A percentile compares a stretch with the other conserved stretches of the same genome.
phyloP scores from a whole-genome alignment of 257 asterid species.

The Solanum verrucosum region DNA sequence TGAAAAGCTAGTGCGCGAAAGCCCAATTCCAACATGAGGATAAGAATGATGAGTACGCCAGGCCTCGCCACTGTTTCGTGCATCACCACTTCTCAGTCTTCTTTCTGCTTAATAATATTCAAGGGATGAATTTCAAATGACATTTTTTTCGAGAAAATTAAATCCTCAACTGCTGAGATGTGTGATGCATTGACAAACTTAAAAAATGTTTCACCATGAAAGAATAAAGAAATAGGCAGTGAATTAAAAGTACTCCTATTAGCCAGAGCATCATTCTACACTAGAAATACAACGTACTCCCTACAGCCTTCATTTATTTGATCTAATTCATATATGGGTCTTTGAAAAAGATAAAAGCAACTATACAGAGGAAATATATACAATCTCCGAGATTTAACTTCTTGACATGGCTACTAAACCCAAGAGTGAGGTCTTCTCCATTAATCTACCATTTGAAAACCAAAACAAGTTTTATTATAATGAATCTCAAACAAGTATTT shows the following conservation, averaged over 20 bases:
- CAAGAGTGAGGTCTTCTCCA: neutral
- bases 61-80: slow-evolving; percentile 1
- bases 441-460: neutral
- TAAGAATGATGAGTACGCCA: neutral
- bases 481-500: neutral
- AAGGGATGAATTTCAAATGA: slow-evolving; percentile 1
- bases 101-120: neutral
- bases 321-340: neutral
- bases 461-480: neutral
- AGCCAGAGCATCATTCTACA: neutral
- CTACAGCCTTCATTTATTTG: neutral
- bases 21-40: neutral
- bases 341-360: neutral
- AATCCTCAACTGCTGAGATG: slow-evolving; percentile 33
- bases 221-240: neutral
- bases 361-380: neutral
- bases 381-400: neutral
- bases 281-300: neutral
- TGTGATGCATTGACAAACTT: neutral
- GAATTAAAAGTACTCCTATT: neutral
- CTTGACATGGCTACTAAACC: neutral
- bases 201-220: neutral
- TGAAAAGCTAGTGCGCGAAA: neutral
- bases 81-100: slow-evolving; percentile 1
- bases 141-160: slow-evolving; percentile 9